Percentiles rank a stretch among this genome's conserved stretches.
phyloP scores from a whole-genome alignment of 768 basidiomycete species.

The Agaricus blazei region DNA sequence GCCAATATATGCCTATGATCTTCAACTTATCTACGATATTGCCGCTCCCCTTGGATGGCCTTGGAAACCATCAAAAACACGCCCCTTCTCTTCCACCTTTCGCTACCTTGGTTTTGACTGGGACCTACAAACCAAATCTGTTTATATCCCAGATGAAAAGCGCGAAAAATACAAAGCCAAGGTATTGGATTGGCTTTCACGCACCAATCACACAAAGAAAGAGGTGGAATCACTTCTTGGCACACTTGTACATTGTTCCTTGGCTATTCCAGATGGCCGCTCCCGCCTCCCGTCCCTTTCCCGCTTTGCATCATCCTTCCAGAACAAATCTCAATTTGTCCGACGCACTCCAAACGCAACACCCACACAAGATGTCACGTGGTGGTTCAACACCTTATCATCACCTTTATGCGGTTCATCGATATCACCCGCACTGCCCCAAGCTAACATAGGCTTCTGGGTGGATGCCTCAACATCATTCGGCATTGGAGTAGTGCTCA shows the following conservation, averaged over 20 bases:
- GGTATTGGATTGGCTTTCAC: slow-evolving; percentile 16
- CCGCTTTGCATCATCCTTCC: slow-evolving; percentile 21
- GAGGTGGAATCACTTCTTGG: slow-evolving; percentile 24
- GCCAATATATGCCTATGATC: background rate
- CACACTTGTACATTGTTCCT: slow-evolving; percentile 29
- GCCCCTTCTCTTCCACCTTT: slow-evolving; percentile 21
- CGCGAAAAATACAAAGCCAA: slow-evolving; percentile 21
- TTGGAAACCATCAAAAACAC: slow-evolving; percentile 26
- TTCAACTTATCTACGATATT: slow-evolving; percentile 13
- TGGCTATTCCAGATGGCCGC: slow-evolving; percentile 25
- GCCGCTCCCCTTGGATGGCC: slow-evolving; percentile 25
- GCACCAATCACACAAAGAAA: slow-evolving; percentile 7
- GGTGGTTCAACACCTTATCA: slow-evolving; percentile 22
- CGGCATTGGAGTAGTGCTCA: slow-evolving; percentile 32
- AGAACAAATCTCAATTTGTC: slow-evolving; percentile 10
- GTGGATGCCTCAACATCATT: slow-evolving; percentile 34
- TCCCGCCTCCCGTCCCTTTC: slow-evolving; percentile 24
- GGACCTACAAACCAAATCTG: slow-evolving; percentile 22
- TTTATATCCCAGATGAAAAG: slow-evolving; percentile 26
- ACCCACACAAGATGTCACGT: slow-evolving; percentile 22
- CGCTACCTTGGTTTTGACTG: slow-evolving; percentile 33
- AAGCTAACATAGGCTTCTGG: slow-evolving; percentile 16
- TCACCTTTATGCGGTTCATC: slow-evolving; percentile 5
- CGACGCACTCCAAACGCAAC: slow-evolving; percentile 10
- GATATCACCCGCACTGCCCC: slow-evolving; percentile 9